phyloP scores from a whole-genome alignment of 1,139 yeast genomes.

The Nakaseomyces sp. region DNA sequence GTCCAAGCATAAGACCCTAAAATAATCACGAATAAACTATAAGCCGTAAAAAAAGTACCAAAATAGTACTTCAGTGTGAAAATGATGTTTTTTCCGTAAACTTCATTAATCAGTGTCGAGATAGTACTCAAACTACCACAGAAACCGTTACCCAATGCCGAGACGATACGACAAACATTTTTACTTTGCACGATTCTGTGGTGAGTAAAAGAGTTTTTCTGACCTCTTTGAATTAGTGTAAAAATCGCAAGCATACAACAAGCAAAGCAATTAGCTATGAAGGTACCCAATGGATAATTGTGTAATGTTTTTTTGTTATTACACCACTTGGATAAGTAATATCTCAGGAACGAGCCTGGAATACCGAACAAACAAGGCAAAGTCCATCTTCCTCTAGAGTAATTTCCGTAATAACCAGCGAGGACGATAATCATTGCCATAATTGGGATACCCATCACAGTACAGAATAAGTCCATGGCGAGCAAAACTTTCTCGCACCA shows the following conservation, averaged over 20 bases:
- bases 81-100: conserved; percentile 31
- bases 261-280: conserved; percentile 55
- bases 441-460: conserved; percentile 21
- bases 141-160: conserved; percentile 59
- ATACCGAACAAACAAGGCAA: conserved; percentile 27
- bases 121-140: conserved; percentile 75
- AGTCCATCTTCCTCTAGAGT: conserved; percentile 27
- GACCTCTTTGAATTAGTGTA: conserved; percentile 45
- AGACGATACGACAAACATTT: conserved; percentile 44
- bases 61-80: conserved; percentile 18
- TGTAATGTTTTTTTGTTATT: conserved; percentile 33
- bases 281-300: conserved; percentile 68
- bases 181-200: conserved; percentile 31
- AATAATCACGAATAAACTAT: conserved; percentile 37
- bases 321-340: conserved; percentile 41
- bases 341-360: conserved; percentile 39
- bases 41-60: conserved; percentile 33
- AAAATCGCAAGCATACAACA: conserved; percentile 49
- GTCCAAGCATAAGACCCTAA: conserved; percentile 44
- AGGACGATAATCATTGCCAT: conserved; percentile 22
- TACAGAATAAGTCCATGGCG: conserved; percentile 9
- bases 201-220: conserved; percentile 13
- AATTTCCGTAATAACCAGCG: conserved; percentile 22
- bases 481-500: conserved; percentile 9
- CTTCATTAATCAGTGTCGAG: conserved; percentile 66